A percentile compares a stretch with the other conserved stretches of the same genome.
phyloP scores from a whole-genome alignment of 768 basidiomycete genomes.

The Russula lepida region DNA sequence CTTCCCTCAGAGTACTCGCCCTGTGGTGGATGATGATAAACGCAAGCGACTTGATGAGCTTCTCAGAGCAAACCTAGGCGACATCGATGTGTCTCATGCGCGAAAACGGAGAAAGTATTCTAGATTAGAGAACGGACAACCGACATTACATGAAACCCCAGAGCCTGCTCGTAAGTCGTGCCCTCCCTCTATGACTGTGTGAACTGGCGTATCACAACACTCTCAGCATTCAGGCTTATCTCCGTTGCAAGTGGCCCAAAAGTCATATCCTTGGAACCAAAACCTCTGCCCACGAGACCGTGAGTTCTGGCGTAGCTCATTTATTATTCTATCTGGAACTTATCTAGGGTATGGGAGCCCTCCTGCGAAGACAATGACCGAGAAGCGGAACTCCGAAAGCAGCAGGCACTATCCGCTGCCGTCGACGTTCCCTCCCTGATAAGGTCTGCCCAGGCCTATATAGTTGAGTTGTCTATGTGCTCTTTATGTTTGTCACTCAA shows the following conservation, averaged over 20 bases:
- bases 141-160: neutral
- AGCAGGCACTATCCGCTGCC: conserved; percentile 25
- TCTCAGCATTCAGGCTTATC: conserved; percentile 17
- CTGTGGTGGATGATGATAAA: neutral
- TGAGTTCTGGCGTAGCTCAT: neutral
- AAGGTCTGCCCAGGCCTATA: conserved; percentile 21
- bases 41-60: conserved; percentile 7
- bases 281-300: conserved; percentile 9
- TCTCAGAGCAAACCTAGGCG: neutral
- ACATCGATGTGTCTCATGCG: neutral
- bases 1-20: neutral
- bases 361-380: conserved; percentile 26
- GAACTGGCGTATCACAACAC: neutral
- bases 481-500: neutral
- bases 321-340: neutral
- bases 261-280: conserved; percentile 12
- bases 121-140: neutral
- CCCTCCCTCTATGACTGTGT: neutral
- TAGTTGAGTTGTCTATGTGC: conserved; percentile 20
- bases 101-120: conserved; percentile 9
- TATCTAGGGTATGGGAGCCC: conserved; percentile 24
- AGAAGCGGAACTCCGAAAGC: conserved; percentile 24
- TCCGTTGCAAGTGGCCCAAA: conserved; percentile 4
- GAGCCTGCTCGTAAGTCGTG: neutral
- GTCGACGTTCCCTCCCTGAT: conserved; percentile 26